Evolutionary conservation across 2,329 filamentous ascomycete species (phyloP), one percentile per base, ranked within the genome.

Genomic region (Emmonsiellopsis sp.): DNA sequence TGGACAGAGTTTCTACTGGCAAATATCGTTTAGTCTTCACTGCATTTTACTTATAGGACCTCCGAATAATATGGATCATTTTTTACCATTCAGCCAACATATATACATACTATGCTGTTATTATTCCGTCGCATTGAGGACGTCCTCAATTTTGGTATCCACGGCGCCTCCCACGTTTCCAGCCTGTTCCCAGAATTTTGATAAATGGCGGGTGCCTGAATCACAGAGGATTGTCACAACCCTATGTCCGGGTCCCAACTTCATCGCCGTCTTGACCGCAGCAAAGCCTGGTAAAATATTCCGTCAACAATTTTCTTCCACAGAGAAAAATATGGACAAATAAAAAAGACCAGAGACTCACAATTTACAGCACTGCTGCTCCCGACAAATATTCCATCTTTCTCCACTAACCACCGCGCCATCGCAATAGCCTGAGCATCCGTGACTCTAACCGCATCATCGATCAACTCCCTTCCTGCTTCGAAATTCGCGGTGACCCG

Each of bases 331-430:
- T 1, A 40, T n/a, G 16, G 11, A 40, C 20, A 26, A 15, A 26
- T 9, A 26, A 41, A 44, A 70, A 51, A 26, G 32, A 56, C 42
- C 9, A 30, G 30, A 5, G 43, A 73, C 79, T 70, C 65, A 78
- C 91, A 95, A 69, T 98, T 98, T 51, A 98, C 92, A n/a, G 91
- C 87, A 69, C 87, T 95, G 68, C 89, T 95, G 68, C 91, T 95
- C 7, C 93, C 94, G 41, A 91, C 79, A 64, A 98, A 98, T 51
- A 98, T 84, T 7, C 93, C 93, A 69, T 98, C 93, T 58, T 91
- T 86, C 72, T 97, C 91, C 7, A 96, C 92, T 41, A 98, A 74
- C 89, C 90, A 97, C 58, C 89, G 79, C n/a, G 92, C 93, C 93
- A 98, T 98, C 52, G 79, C 80, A 67, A 88, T 83, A 10, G 93